A percentile compares a stretch with the other conserved stretches of the same genome.
phyloP scores from a whole-genome alignment of 2,329 filamentous ascomycete genomes.

The Rhexocercosporidium sp. region DNA sequence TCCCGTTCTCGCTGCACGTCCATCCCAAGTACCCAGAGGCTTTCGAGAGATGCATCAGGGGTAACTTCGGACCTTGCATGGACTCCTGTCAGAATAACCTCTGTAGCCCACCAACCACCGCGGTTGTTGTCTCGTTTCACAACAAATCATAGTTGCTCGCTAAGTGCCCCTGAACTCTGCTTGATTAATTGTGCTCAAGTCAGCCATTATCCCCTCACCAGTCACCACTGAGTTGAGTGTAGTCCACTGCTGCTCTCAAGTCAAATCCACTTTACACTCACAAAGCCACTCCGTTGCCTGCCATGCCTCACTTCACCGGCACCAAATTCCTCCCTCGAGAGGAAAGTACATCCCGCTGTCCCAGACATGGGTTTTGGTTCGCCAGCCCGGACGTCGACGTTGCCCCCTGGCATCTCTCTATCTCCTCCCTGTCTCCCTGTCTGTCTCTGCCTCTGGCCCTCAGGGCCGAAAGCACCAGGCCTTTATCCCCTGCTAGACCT shows the following conservation, averaged over 20 bases:
- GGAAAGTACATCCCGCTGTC: not conserved
- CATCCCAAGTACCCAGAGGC: constrained; percentile 5
- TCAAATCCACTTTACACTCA: constrained; percentile 5
- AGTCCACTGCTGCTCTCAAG: no score
- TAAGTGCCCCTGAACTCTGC: not conserved
- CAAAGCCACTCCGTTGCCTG: not conserved
- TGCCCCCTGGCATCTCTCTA: not conserved
- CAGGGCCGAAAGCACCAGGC: not conserved
- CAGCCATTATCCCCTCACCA: no score
- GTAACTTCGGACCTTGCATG: constrained; percentile 7
- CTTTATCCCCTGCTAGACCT: constrained; percentile 1
- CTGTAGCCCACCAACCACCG: constrained; percentile 2
- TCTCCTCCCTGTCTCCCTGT: not conserved
- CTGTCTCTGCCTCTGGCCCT: not conserved
- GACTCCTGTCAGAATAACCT: not conserved
- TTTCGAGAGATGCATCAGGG: not conserved
- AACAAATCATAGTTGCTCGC: constrained; percentile 8
- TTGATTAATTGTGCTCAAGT: constrained; percentile 3
- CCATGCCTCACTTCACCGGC: constrained; percentile 11
- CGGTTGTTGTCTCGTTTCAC: constrained; percentile 2
- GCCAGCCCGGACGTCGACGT: constrained; percentile 9
- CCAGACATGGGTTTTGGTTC: constrained; percentile 15
- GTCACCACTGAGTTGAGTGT: no score
- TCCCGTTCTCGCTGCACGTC: not conserved
- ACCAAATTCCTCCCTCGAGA: not conserved